Percentiles rank a stretch among this genome's conserved stretches.
Conservation (phyloP, 805 yeast species). For the Blastobotrys americana region DNA sequence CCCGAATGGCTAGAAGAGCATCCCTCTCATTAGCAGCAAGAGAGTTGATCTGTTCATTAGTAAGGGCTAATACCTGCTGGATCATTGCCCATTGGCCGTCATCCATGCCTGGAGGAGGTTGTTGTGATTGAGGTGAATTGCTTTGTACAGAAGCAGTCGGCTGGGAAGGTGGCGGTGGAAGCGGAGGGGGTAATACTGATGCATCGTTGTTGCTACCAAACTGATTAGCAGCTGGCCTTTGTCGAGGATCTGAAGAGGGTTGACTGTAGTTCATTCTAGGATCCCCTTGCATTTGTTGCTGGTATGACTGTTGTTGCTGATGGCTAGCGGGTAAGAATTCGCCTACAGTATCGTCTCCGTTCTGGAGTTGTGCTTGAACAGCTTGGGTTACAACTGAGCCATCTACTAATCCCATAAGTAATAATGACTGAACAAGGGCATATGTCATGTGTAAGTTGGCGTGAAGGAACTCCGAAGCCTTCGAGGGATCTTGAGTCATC, state of each 20-base stretch:
- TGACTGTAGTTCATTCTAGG: slow-evolving; percentile 4
- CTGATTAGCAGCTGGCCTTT: no score
- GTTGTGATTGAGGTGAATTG: slow-evolving; percentile 17
- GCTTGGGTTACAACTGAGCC: slow-evolving; percentile 24
- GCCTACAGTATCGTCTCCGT: not conserved
- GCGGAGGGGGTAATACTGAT: slow-evolving; percentile 4
- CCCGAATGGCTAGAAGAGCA: slow-evolving; percentile 21
- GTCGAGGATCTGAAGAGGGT: slow-evolving; percentile 1
- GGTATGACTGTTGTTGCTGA: slow-evolving; percentile 6
- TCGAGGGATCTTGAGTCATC: slow-evolving; percentile 49
- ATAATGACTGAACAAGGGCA: slow-evolving; percentile 65
- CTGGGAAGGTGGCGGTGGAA: slow-evolving; percentile 3
- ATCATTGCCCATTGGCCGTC: slow-evolving; percentile 41
- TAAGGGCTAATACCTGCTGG: slow-evolving; percentile 42
- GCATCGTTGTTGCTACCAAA: no score
- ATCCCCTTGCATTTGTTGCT: slow-evolving; percentile 10
- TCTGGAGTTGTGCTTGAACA: slow-evolving; percentile 12
- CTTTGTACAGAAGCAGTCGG: slow-evolving; percentile 13
- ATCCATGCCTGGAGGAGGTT: slow-evolving; percentile 7
- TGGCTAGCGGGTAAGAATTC: slow-evolving; percentile 8
- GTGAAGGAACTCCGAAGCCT: slow-evolving; percentile 53
- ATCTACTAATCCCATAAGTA: slow-evolving; percentile 34
- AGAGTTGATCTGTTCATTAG: slow-evolving; percentile 42
- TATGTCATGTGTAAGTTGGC: slow-evolving; percentile 65
- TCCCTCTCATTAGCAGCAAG: slow-evolving; percentile 45